Base-by-base conservation (phyloP, 805 yeast genomes). In the Wickerhamiella bombiphila region DNA sequence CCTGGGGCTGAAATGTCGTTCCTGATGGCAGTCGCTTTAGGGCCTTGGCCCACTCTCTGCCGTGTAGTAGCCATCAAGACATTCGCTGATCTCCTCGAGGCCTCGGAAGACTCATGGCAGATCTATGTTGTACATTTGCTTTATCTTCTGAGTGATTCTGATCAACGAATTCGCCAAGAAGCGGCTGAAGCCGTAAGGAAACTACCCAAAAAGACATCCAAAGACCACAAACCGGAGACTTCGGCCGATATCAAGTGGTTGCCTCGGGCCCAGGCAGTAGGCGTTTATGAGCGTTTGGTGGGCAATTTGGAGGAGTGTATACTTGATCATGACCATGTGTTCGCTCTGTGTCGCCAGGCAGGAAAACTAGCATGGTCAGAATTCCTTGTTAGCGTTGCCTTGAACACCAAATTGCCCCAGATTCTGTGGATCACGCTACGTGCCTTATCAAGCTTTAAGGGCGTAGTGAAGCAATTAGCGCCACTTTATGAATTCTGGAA, bases 201-300 rank as follows among this genome's bases (percentile, higher is more conserved):
- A 24, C 44, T 61, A 2, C 26, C 40, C 11, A 32, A 40, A 15
- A 49, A 53, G 4, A 44, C 58, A 5, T 39, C 45, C 8, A 39
- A 41, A 15, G 22, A 13, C n/a, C 7, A 5, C 18, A 9, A 19
- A 17, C n/a, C 18, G 16, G 33, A 5, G 7, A 30, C 33, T 19
- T 6, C 22, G 18, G 16, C 60, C 9, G 59, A 64, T 14, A 56
- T 79, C 19, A 61, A 76, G 19, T 61, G 63, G 60, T 49, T 63
- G 5, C 59, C 76, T 17, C 78, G 83, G 26, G 69, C 69, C 33
- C 94, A 83, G 52, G 72, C 74, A n/a, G 56, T 56, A 16, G 39
- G 48, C 2, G 57, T 80, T 45, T 41, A 71, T 13, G 50, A 54
- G 13, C 56, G 40, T 9, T 42, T 57, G 5, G 50, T 74, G 31